These are phyloP conservation scores for Dunaliella primolecta DNA, from an alignment of 139 green algal genomes.

Conservation along the genomic window DNA sequence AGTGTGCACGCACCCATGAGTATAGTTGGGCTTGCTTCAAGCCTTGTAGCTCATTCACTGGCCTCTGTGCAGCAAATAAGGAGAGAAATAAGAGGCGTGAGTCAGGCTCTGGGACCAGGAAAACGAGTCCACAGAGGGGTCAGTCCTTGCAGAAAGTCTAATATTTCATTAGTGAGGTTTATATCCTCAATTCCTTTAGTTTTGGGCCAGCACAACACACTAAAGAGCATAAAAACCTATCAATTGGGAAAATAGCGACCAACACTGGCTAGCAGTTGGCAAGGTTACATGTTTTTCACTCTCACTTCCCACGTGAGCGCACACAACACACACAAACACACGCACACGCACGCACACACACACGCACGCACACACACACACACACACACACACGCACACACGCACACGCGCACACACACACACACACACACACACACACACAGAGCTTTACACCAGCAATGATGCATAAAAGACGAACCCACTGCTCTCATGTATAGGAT, in stretches of 20 bases:
- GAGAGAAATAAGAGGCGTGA: constrained; percentile 37
- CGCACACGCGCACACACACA: not conserved
- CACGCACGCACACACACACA: not conserved
- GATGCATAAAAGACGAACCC: not conserved
- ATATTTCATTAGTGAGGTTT: not conserved
- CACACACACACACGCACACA: not conserved
- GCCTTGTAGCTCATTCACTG: constrained; percentile 75
- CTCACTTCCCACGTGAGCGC: too few species aligned
- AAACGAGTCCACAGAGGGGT: not conserved
- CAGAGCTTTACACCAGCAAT: not conserved
- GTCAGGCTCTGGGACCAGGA: not conserved
- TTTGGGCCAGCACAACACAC: too few species aligned
- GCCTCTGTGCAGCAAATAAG: constrained; percentile 71
- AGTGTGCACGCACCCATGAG: constrained; percentile 58
- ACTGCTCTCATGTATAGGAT: not conserved
- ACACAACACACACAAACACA: not conserved
- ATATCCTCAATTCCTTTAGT: not conserved
- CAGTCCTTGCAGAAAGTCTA: not conserved
- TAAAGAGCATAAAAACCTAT: too few species aligned
- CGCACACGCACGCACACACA: not conserved
- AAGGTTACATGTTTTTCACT: too few species aligned
- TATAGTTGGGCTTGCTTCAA: constrained; percentile 71
- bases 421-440: not conserved
- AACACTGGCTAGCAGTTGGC: too few species aligned
- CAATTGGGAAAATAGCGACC: too few species aligned